phyloP scores from a whole-genome alignment of 306 rosid genomes.

The Cucurbita moschata region DNA sequence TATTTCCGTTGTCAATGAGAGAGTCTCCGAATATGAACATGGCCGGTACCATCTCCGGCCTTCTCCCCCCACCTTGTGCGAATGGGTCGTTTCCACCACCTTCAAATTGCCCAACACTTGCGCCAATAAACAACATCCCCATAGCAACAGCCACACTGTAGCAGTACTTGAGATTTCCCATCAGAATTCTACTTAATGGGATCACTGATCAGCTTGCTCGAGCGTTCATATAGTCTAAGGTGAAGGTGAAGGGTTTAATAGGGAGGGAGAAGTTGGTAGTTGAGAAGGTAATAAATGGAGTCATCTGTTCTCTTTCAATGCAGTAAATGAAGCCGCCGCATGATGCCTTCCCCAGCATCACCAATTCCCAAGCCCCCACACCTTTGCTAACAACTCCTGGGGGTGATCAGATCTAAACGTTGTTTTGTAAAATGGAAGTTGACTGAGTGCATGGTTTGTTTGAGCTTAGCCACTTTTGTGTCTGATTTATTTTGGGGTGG shows the following conservation, averaged over 20 bases:
- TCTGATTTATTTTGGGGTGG: background rate
- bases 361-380: background rate
- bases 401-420: too few species aligned
- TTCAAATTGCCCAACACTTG: constrained; percentile 23
- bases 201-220: background rate
- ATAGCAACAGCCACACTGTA: constrained; percentile 8
- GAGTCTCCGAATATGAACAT: constrained; percentile 92
- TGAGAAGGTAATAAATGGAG: constrained; percentile 42
- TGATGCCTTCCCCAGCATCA: background rate
- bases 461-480: background rate
- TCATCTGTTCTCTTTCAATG: constrained; percentile 34
- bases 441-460: background rate
- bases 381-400: too few species aligned
- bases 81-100: background rate
- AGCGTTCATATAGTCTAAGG: too few species aligned
- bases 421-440: too few species aligned
- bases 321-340: constrained; percentile 16
- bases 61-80: background rate
- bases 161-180: constrained; percentile 22
- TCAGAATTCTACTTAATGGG: background rate
- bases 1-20: constrained; percentile 86
- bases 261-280: constrained; percentile 16
- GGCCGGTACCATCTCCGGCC: constrained; percentile 60
- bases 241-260: constrained; percentile 6
- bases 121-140: constrained; percentile 2